Evolutionary conservation across 306 rosid species (phyloP).

Genomic region (Dryas alaskensis): DNA sequence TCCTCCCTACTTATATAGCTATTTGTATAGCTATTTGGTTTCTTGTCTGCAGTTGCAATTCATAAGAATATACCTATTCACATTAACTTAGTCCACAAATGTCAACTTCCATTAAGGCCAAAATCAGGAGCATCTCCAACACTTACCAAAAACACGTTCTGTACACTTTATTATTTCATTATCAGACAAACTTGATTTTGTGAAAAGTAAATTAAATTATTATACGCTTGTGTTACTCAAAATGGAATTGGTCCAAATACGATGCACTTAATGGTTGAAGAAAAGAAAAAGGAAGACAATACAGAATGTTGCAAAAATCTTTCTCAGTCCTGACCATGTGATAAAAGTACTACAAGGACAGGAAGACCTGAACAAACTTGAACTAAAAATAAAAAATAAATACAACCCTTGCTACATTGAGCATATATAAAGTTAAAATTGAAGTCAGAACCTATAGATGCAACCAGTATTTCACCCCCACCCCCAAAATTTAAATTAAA

Average conservation of each 20-base stretch:
- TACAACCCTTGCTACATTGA: background rate
- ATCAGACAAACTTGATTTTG: background rate
- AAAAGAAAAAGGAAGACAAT: too few species aligned
- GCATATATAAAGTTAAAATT: background rate
- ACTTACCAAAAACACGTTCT: background rate
- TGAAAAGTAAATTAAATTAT: background rate
- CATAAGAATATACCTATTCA: background rate
- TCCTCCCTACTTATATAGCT: background rate
- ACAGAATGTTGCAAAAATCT: background rate
- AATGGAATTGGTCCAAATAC: background rate
- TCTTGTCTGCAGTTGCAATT: background rate
- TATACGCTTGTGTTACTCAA: background rate
- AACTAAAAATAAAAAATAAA: background rate
- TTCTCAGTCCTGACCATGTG: background rate
- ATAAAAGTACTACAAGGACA: background rate
- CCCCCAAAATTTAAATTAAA: too few species aligned
- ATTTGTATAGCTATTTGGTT: slow-evolving; percentile 1
- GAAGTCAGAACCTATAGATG: background rate
- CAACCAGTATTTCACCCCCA: background rate
- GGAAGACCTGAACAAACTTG: background rate
- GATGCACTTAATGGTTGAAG: background rate
- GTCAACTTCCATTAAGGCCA: background rate
- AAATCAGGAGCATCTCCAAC: background rate
- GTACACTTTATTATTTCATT: background rate
- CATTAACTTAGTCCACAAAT: background rate